Percentiles rank a stretch among this genome's conserved stretches.
Conservation (phyloP, 192 early-diverging fungal species). For the Pilobolus umbonatus region DNA sequence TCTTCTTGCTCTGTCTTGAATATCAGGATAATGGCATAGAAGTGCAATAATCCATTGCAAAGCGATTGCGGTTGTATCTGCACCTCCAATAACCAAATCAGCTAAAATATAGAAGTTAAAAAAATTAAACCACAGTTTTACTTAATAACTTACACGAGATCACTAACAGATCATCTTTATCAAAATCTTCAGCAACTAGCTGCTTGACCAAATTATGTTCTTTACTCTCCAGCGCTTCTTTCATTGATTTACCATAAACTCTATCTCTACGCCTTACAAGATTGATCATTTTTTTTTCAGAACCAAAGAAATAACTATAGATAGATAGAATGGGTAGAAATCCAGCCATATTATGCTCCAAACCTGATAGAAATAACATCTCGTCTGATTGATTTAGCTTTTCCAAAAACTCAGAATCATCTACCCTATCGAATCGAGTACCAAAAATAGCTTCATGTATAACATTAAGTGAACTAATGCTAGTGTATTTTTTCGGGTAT, state of each 20-base stretch:
- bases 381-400: background rate
- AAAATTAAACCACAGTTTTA: background rate
- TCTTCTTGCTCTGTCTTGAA: background rate
- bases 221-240: background rate
- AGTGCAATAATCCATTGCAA: slow-evolving; percentile 8
- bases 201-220: background rate
- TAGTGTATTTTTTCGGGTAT: background rate
- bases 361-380: background rate
- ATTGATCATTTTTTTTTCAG: background rate
- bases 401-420: background rate
- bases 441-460: background rate
- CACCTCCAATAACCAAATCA: slow-evolving; percentile 3
- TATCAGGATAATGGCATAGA: background rate
- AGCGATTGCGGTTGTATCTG: slow-evolving; percentile 4
- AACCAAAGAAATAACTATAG: background rate
- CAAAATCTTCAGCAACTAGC: background rate
- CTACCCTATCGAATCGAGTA: background rate
- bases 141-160: background rate
- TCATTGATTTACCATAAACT: background rate
- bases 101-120: background rate
- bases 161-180: background rate
- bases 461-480: background rate
- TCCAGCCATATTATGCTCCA: background rate
- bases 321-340: slow-evolving; percentile 1
- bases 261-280: background rate